Percentiles rank a stretch among this genome's conserved stretches.
Conservation (phyloP, 2,329 filamentous ascomycete genomes). For the Zymoseptoria passerinii region DNA sequence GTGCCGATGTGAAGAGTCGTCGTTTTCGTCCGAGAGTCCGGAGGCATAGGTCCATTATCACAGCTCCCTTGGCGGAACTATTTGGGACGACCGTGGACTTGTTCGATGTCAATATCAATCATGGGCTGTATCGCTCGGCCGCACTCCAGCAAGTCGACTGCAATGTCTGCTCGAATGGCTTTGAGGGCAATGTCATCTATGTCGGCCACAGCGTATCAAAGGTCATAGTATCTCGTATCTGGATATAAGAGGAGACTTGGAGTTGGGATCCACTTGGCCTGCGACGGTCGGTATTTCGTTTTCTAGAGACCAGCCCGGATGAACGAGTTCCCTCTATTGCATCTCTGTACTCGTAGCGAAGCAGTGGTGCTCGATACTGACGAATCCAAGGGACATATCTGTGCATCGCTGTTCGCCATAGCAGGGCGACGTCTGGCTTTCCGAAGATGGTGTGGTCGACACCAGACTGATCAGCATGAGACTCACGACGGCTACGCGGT, state of each 20-base stretch:
- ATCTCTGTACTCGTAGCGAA: neutral
- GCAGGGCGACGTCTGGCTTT: neutral
- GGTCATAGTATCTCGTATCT: neutral
- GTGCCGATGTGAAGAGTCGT: neutral
- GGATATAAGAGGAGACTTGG: neutral
- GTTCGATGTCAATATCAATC: neutral
- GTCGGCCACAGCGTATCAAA: neutral
- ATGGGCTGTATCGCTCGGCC: neutral
- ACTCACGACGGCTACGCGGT: neutral
- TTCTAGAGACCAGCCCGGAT: neutral
- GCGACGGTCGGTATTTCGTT: neutral
- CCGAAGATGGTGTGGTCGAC: neutral
- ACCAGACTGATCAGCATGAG: neutral
- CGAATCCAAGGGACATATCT: neutral
- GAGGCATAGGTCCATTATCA: too few species aligned
- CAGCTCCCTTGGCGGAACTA: neutral
- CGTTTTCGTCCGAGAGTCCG: neutral
- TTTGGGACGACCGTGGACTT: neutral
- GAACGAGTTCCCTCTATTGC: neutral
- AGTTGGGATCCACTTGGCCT: neutral
- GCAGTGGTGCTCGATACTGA: neutral
- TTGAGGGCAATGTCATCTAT: neutral
- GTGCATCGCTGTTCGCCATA: neutral
- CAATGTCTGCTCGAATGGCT: neutral
- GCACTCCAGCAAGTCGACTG: neutral